These are phyloP conservation scores for Penicillium mononematosum DNA, from an alignment of 495 filamentous ascomycete genomes.

Conservation along the genomic window DNA sequence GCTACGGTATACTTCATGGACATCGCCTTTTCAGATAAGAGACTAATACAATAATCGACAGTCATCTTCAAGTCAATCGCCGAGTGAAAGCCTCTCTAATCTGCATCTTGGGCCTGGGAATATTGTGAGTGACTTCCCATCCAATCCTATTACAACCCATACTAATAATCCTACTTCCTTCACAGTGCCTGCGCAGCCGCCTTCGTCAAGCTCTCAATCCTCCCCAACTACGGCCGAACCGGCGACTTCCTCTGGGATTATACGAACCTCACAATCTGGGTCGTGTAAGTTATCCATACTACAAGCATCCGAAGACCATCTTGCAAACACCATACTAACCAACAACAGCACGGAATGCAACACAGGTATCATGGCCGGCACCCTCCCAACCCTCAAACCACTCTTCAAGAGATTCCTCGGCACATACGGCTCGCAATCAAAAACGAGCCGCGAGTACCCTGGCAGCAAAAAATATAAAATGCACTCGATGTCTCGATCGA, in stretches of 20 bases:
- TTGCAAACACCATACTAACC: constrained; percentile 10
- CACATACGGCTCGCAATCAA: constrained; percentile 26
- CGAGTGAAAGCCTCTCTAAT: constrained; percentile 41
- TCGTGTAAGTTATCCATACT: constrained; percentile 16
- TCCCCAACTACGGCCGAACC: constrained; percentile 36
- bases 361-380: constrained; percentile 45
- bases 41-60: constrained; percentile 13
- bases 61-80: constrained; percentile 45
- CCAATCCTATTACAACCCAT: neutral
- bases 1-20: constrained; percentile 19
- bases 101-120: constrained; percentile 42
- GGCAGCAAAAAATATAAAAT: constrained; percentile 16
- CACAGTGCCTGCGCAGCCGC: constrained; percentile 44
- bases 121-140: constrained; percentile 34
- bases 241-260: constrained; percentile 50
- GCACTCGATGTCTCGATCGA: constrained; percentile 17
- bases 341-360: constrained; percentile 32
- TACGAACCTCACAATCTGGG: constrained; percentile 27
- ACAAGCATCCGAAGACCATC: neutral
- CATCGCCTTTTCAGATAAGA: neutral
- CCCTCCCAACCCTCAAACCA: constrained; percentile 44
- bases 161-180: neutral
- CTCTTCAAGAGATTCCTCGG: constrained; percentile 35
- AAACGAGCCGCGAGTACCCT: constrained; percentile 13
- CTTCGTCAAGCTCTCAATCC: constrained; percentile 44